Evolutionary conservation across 495 filamentous ascomycete genomes (phyloP).

Genomic region (Aspergillus saccharolyticus): DNA sequence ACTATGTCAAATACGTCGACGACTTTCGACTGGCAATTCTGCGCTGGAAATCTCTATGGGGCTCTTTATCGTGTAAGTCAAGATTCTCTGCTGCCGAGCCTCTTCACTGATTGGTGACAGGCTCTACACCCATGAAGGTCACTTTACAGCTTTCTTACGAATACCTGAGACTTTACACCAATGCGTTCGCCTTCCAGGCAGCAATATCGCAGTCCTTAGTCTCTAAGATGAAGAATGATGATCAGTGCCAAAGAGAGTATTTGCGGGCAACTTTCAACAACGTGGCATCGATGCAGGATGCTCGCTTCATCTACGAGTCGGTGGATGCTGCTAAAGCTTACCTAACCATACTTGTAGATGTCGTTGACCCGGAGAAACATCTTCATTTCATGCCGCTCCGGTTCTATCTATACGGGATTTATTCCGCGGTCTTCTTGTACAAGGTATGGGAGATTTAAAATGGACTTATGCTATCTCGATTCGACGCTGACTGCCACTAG

Average conservation of each 20-base stretch:
- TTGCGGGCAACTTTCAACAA: slow-evolving; percentile 45
- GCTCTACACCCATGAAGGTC: slow-evolving; percentile 52
- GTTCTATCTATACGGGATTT: slow-evolving; percentile 56
- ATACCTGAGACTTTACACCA: slow-evolving; percentile 60
- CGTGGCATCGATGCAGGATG: slow-evolving; percentile 53
- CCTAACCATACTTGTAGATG: slow-evolving; percentile 50
- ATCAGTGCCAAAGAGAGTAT: slow-evolving; percentile 38
- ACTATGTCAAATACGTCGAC: slow-evolving; percentile 64
- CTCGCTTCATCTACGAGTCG: slow-evolving; percentile 59
- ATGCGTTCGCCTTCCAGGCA: slow-evolving; percentile 63
- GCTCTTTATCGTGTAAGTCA: slow-evolving; percentile 48
- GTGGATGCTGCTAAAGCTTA: slow-evolving; percentile 59
- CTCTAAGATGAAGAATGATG: slow-evolving; percentile 33
- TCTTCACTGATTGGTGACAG: slow-evolving; percentile 27
- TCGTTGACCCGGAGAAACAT: slow-evolving; percentile 50
- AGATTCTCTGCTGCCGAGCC: not conserved
- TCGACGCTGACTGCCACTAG: slow-evolving; percentile 7
- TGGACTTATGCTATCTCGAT: not conserved
- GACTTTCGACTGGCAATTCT: slow-evolving; percentile 59
- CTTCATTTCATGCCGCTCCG: slow-evolving; percentile 56
- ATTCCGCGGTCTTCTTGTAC: slow-evolving; percentile 54
- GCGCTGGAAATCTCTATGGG: slow-evolving; percentile 61
- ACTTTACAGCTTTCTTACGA: slow-evolving; percentile 58
- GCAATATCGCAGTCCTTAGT: slow-evolving; percentile 55
- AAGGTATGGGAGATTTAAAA: slow-evolving; percentile 29